Base-by-base conservation (phyloP, 2,329 filamentous ascomycete species). In the Byssochlamys sp. region DNA sequence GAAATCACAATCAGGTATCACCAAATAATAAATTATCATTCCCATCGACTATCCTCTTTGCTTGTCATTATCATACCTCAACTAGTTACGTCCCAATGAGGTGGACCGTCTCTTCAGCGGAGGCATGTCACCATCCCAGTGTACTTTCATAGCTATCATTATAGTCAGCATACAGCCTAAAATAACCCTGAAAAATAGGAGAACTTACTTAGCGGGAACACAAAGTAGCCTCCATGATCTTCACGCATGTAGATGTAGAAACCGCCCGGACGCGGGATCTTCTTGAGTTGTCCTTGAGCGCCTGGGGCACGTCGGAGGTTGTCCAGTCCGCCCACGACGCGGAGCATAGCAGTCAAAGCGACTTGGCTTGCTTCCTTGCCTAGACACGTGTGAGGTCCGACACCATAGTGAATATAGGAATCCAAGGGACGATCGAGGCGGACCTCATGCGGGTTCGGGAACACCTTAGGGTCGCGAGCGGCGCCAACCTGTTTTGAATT, bases 321-420 rank as follows among this genome's bases (percentile, higher is more conserved):
- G 62, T 81, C 78, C 63, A 84, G 75, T 58, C 78, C 75, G 65
- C 86, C 87, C 1, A 89, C 72, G 0, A 81, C 80, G 53, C 87
- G 82, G 70, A 90, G 81, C 77, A 90, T 85, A 61, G 86, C 82
- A 0, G 83, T 82, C 58, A 91, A 73, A 0, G 84, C 85, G 1
- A 84, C 77, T 60, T 84, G 78, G 66, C 79, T 83, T 11, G 82
- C 79, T 14, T 85, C 81, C 27, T 78, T 77, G 0, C 85, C 86
- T 0, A 90, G 76, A 59, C 82, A 85, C 2, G 80, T 75, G 64
- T 88, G 83, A 3, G 85, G 79, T 0, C 86, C 87, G 0, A 80
- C 75, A 11, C 82, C 82, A 62, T 85, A 85, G 69, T 84, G 80
- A 59, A 88, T 79, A 69, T 91, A 90, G 0, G 75, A 75, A 2